phyloP scores from a whole-genome alignment of 179 eudicot species.

The Amaranthus tricolor region DNA sequence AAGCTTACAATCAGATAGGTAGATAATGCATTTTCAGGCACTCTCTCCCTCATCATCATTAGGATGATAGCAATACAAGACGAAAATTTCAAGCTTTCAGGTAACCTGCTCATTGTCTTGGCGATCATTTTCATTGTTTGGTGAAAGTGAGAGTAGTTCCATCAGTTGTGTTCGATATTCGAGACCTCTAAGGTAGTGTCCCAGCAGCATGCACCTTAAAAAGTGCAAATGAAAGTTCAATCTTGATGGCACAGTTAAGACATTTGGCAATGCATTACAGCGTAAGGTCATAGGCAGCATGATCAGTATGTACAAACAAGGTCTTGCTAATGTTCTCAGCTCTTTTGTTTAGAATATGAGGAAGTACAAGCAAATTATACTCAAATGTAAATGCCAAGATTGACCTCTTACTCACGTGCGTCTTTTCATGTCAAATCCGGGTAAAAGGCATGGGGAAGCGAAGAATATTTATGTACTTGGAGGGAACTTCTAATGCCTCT shows the following conservation, averaged over 20 bases:
- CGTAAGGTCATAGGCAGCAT: too few relatives aligned
- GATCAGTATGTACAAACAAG: background rate
- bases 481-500: too few relatives aligned
- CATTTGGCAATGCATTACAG: background rate
- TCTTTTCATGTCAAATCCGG: too few relatives aligned
- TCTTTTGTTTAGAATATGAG: too few relatives aligned
- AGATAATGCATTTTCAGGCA: background rate
- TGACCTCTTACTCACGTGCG: too few relatives aligned
- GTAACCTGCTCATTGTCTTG: constrained; percentile 36
- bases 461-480: too few relatives aligned
- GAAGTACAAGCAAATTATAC: too few relatives aligned
- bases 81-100: constrained; percentile 18
- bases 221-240: constrained; percentile 8
- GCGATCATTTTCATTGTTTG: constrained; percentile 33
- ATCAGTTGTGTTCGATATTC: constrained; percentile 78
- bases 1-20: background rate
- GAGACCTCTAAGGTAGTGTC: constrained; percentile 86
- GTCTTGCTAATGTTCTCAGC: too few relatives aligned
- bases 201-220: constrained; percentile 85
- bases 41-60: constrained; percentile 6
- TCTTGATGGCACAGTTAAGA: background rate
- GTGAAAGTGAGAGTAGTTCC: constrained; percentile 60
- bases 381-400: too few relatives aligned
- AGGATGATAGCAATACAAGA: background rate
- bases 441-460: too few relatives aligned